These are phyloP conservation scores for Aspergillus intermedius DNA, from an alignment of 2,329 filamentous ascomycete genomes.

Conservation along the genomic window DNA sequence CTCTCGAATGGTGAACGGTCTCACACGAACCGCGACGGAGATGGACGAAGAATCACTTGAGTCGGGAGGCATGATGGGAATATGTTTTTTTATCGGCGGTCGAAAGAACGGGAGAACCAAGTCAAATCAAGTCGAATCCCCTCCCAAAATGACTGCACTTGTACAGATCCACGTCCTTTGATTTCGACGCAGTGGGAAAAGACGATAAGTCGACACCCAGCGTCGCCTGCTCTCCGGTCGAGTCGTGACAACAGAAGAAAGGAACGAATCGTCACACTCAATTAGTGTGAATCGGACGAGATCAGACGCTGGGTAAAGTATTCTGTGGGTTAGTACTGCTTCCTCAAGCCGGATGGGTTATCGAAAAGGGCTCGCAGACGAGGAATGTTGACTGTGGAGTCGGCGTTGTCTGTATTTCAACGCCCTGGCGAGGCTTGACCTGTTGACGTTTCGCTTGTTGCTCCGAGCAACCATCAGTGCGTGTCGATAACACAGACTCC, in stretches of 20 bases:
- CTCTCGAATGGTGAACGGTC: conserved; percentile 75
- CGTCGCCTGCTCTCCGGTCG: background rate
- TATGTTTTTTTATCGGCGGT: background rate
- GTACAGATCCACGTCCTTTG: background rate
- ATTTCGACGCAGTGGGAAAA: background rate
- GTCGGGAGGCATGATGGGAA: conserved; percentile 34
- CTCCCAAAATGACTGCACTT: background rate
- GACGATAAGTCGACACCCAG: background rate
- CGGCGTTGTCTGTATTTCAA: background rate
- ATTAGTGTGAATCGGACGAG: background rate
- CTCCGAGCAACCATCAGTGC: conserved; percentile 23
- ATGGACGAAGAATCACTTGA: conserved; percentile 45
- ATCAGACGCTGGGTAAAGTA: background rate
- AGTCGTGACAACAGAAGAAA: conserved; percentile 4
- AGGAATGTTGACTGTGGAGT: conserved; percentile 28
- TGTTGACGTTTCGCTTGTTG: conserved; percentile 25
- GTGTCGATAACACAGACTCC: conserved; percentile 11
- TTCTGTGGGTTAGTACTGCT: background rate
- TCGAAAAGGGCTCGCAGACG: background rate
- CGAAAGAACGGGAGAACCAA: background rate
- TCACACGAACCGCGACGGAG: conserved; percentile 52
- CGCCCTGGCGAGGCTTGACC: conserved; percentile 9
- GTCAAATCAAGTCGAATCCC: background rate
- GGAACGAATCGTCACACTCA: background rate
- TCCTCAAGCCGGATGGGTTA: conserved; percentile 2